A percentile compares a stretch with the other conserved stretches of the same genome.
phyloP scores from a whole-genome alignment of 352 stramenopile genomes.

The Plasmopara halstedii region DNA sequence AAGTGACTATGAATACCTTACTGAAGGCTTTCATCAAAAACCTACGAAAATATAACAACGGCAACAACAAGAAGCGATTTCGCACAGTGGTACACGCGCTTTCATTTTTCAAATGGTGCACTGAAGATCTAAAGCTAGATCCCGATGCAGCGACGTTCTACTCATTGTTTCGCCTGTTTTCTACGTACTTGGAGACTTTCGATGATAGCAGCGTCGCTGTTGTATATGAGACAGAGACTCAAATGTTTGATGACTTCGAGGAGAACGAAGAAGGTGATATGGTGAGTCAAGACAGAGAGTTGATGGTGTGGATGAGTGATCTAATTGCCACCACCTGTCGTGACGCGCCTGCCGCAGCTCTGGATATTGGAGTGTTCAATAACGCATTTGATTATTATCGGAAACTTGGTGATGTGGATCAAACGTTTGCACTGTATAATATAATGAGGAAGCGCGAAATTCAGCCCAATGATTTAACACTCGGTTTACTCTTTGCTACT shows the following conservation, averaged over 20 bases:
- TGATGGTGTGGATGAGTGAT: slow-evolving; percentile 21
- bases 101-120: slow-evolving; percentile 30
- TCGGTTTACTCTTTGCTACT: slow-evolving; percentile 53
- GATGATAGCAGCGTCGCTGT: neutral
- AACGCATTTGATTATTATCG: slow-evolving; percentile 60
- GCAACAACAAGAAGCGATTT: slow-evolving; percentile 8
- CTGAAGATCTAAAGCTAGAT: slow-evolving; percentile 18
- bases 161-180: slow-evolving; percentile 45
- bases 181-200: slow-evolving; percentile 27
- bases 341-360: slow-evolving; percentile 19
- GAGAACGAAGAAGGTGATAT: slow-evolving; percentile 10
- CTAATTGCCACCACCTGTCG: slow-evolving; percentile 43
- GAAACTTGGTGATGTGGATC: slow-evolving; percentile 33
- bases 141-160: slow-evolving; percentile 34
- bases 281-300: slow-evolving; percentile 12
- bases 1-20: slow-evolving; percentile 48
- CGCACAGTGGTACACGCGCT: slow-evolving; percentile 21
- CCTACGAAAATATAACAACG: slow-evolving; percentile 8
- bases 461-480: slow-evolving; percentile 32
- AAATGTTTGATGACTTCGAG: neutral
- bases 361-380: slow-evolving; percentile 56
- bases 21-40: slow-evolving; percentile 28
- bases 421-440: slow-evolving; percentile 50
- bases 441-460: slow-evolving; percentile 43
- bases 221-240: neutral